Evolutionary conservation across 352 stramenopile species (phyloP), one percentile per base, ranked within the genome.

Genomic region (Pythium utonaiense): DNA sequence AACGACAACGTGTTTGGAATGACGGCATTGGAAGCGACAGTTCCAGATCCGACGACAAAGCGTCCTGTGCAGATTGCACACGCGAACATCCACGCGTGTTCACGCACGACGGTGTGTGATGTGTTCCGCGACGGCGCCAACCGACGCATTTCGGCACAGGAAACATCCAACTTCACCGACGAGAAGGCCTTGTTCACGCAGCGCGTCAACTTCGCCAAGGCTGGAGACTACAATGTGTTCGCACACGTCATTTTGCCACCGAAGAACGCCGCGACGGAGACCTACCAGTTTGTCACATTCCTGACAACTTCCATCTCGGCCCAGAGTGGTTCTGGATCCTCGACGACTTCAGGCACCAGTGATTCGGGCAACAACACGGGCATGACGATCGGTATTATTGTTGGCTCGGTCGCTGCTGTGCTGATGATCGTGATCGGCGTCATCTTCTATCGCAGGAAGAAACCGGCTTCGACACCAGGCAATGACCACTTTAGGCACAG

Each of bases 241-340:
- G 80, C 83, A 33, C 83, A 92, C 67, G 68, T 92, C 27, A 87
- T 92, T 47, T 64, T 92, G 16, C 74, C 83, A 12, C 74, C 78
- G 0, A 68, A 64, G 50, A 73, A 88, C 53, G 79, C 71, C n/a
- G 44, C 69, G 13, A 64, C 82, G 31, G 61, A 83, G 62, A 88
- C 77, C 28, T 92, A 89, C 63, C 80, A 92, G 66, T 89, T 92
- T 54, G 80, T 92, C 48, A 82, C 78, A 33, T 92, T 89, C 65
- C 75, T 80, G 28, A 92, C 78, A 16, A 84, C 80, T 7, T 47
- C 40, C 3, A 47, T 47, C n/a, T 25, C 40, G 3, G n/a, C 40
- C 3, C n/a, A 22, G 40, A 27, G 5, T 25, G n/a, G 40, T 1
- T 24, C 40, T 9, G 17, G n/a, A 6, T 47, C 33, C 12, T 8